Conservation (phyloP, 805 yeast species). For the Vanderwaltozyma verrucispora region DNA sequence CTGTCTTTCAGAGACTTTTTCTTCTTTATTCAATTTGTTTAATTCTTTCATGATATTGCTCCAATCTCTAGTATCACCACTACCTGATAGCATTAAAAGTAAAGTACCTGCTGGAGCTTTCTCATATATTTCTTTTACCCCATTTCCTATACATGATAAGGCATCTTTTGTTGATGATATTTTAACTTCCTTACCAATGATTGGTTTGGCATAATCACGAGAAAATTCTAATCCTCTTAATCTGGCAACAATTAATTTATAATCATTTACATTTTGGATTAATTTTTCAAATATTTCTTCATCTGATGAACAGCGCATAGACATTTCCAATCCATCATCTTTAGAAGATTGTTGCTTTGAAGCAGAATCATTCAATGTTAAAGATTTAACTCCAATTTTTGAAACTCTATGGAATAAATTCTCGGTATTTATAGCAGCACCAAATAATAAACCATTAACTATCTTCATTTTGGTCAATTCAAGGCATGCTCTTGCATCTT, state of each 20-base stretch:
- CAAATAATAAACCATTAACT: conserved; percentile 55
- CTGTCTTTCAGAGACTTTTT: conserved; percentile 33
- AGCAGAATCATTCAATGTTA: conserved; percentile 29
- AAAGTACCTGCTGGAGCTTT: conserved; percentile 48
- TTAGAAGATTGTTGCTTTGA: conserved; percentile 10
- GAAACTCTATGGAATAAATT: conserved; percentile 34
- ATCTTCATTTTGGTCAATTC: conserved; percentile 65
- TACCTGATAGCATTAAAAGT: conserved; percentile 51
- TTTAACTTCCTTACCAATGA: conserved; percentile 5
- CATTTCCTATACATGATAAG: conserved; percentile 30
- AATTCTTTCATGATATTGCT: conserved; percentile 33
- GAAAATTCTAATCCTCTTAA: conserved; percentile 49
- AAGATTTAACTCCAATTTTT: conserved; percentile 17
- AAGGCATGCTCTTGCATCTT: conserved; percentile 74
- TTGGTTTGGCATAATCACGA: conserved; percentile 26
- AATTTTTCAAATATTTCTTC: conserved; percentile 43
- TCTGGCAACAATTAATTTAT: conserved; percentile 44
- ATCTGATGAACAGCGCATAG: conserved; percentile 44
- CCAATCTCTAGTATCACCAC: conserved; percentile 45
- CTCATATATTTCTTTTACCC: conserved; percentile 41
- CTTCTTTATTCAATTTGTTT: conserved; percentile 32
- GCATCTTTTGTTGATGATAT: conserved; percentile 5
- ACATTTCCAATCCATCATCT: conserved; percentile 8
- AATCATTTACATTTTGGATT: conserved; percentile 27
- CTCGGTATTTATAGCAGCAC: conserved; percentile 37